Base-by-base conservation (phyloP, 768 basidiomycete genomes). In the Peribolospora baueri region DNA sequence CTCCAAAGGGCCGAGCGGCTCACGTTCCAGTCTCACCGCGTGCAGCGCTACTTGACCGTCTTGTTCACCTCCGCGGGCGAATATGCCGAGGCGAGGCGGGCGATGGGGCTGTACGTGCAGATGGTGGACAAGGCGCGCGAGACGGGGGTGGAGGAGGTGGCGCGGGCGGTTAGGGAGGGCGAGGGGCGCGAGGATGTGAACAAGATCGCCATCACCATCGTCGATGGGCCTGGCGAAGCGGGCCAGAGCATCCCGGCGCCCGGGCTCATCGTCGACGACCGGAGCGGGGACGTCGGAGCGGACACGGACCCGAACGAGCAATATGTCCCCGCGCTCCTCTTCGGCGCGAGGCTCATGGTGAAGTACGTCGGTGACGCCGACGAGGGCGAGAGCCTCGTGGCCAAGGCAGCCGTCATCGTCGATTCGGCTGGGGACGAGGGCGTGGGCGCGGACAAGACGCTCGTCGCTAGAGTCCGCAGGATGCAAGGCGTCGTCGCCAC, bases 21-120 rank as follows among this genome's bases (percentile, higher is more conserved):
- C 25, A 97, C 91, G 0, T 93, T 95, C 72, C 88, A 93, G 64
- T 90, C 84, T 0, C 81, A 81, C 57, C 76, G 79, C 7, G 70
- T 95, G 6, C 75, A 84, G 54, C 79, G 90, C 0, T 84, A 93
- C 66, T 79, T 95, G 73, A 77, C 78, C 39, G 77, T 81, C 1
- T 67, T 90, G 2, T 11, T 59, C 54, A 7, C 75, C 77, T 56
- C 73, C 76, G 9, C 71, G 74, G 0, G 77, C 76, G 7, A 79
- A 80, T 59, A 67, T 3, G 65, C 71, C 13, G 73, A 85, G 3
- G 81, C 84, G 3, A 77, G 75, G 62, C 76, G 84, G 14, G 82
- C 80, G 0, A 73, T 95, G 45, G 72, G 75, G 43, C 70, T 95
- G 39, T 97, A 97, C 63, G 73, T 81, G 7, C 81, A 84, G 61